phyloP scores from a whole-genome alignment of 768 basidiomycete genomes.

The Tephrocybe sp. region DNA sequence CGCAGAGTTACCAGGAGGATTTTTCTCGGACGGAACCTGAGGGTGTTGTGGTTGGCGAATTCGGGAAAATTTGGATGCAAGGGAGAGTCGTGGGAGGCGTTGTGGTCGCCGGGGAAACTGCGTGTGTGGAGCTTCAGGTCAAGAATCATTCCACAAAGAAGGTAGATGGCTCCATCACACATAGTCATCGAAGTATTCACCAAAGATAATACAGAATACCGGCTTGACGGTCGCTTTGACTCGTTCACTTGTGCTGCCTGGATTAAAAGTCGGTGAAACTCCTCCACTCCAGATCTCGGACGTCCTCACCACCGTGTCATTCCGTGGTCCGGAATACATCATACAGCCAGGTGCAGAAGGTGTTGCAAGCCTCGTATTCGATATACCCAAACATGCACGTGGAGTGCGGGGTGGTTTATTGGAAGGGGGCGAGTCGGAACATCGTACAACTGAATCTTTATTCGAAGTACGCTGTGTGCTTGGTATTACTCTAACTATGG shows the following conservation, averaged over 20 bases:
- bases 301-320: conserved; percentile 63
- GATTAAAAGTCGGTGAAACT: conserved; percentile 33
- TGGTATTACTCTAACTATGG: conserved; percentile 66
- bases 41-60: conserved; percentile 67
- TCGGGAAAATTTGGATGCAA: conserved; percentile 77
- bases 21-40: conserved; percentile 43
- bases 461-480: conserved; percentile 70
- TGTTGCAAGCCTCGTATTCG: conserved; percentile 75
- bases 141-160: conserved; percentile 82
- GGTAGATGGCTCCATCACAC: conserved; percentile 34
- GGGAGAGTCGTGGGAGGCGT: conserved; percentile 62
- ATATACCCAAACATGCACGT: conserved; percentile 66
- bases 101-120: conserved; percentile 64
- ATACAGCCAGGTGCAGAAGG: conserved; percentile 75
- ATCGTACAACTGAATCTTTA: conserved; percentile 43
- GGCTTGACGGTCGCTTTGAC: conserved; percentile 60
- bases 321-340: conserved; percentile 71
- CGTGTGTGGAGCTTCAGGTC: conserved; percentile 72
- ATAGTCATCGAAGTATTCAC: background rate
- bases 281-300: conserved; percentile 65
- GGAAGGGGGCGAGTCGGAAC: conserved; percentile 43
- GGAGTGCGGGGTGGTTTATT: conserved; percentile 63
- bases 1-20: conserved; percentile 50
- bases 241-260: conserved; percentile 58
- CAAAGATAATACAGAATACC: conserved; percentile 49